Evolutionary conservation across 768 basidiomycete genomes (phyloP).

Genomic region (Lentinula guzmanii): DNA sequence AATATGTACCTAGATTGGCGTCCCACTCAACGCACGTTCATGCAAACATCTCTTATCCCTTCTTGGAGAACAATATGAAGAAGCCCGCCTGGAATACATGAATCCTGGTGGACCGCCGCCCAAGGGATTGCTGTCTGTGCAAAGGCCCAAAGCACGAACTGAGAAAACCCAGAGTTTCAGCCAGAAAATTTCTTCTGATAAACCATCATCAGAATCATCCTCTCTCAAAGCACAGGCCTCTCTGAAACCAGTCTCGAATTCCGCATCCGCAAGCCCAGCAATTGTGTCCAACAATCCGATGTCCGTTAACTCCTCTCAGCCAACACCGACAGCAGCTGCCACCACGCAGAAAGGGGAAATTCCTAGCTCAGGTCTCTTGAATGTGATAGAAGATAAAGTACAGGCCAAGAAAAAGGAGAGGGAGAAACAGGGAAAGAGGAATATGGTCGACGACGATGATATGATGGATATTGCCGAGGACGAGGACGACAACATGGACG

Average conservation of each 20-base stretch:
- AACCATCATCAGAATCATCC: neutral
- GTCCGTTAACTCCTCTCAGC: neutral
- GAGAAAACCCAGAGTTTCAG: neutral
- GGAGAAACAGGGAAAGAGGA: neutral
- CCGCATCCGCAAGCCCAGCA: neutral
- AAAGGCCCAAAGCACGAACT: neutral
- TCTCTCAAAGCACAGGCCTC: neutral
- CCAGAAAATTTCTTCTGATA: neutral
- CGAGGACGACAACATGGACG: conserved; percentile 12
- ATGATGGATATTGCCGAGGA: conserved; percentile 1
- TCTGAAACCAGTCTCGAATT: neutral
- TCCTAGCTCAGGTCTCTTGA: neutral
- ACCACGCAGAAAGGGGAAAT: neutral
- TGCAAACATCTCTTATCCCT: conserved; percentile 43
- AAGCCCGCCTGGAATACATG: conserved; percentile 34
- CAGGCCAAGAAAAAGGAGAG: neutral
- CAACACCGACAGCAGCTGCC: neutral
- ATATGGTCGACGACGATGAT: conserved; percentile 1
- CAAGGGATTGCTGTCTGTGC: conserved; percentile 2
- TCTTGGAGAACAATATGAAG: conserved; percentile 41
- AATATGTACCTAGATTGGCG: conserved; percentile 17
- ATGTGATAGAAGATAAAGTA: neutral
- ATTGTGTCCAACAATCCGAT: neutral
- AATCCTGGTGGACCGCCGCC: conserved; percentile 28
- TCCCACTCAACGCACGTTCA: conserved; percentile 39